A percentile compares a stretch with the other conserved stretches of the same genome.
phyloP scores from a whole-genome alignment of 2,329 filamentous ascomycete species.

The Chalaropsis thielavioides region DNA sequence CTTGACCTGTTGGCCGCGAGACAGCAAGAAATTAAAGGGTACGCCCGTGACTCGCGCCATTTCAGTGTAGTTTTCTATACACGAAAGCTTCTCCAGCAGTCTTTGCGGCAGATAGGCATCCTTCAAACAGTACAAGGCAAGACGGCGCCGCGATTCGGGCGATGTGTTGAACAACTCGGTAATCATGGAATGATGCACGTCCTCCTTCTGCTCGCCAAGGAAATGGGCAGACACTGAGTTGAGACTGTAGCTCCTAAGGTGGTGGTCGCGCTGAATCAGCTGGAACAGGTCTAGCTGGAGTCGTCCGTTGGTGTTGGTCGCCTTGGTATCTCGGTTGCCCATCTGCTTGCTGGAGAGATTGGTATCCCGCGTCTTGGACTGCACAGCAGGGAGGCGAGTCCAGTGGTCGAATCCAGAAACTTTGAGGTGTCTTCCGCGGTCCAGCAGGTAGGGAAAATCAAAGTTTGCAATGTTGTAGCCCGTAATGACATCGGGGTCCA shows the following conservation, averaged over 20 bases:
- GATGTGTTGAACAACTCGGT: conserved; percentile 96
- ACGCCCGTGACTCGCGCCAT: conserved; percentile 99
- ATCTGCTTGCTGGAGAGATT: conserved; percentile 98
- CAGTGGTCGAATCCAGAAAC: conserved; percentile 70
- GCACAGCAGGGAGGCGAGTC: conserved; percentile 59
- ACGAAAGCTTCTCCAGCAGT: conserved; percentile 94
- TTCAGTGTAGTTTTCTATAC: conserved; percentile 96
- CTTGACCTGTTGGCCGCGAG: conserved; percentile 90
- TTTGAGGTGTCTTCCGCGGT: conserved; percentile 75
- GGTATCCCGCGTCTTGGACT: conserved; percentile 58
- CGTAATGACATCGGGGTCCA: conserved; percentile 93
- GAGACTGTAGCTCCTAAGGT: conserved; percentile 88
- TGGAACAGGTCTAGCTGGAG: conserved; percentile 91
- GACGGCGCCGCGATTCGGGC: conserved; percentile 72
- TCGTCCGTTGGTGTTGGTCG: conserved; percentile 86
- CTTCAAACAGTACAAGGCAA: conserved; percentile 93
- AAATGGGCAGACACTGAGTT: conserved; percentile 96
- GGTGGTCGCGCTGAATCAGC: conserved; percentile 84
- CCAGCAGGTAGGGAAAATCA: conserved; percentile 90
- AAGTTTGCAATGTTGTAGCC: conserved; percentile 99
- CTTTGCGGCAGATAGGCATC: conserved; percentile 91
- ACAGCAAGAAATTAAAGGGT: conserved; percentile 85
- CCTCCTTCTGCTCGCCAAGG: conserved; percentile 92
- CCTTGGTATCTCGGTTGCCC: conserved; percentile 86
- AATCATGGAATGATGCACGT: conserved; percentile 98